These are phyloP conservation scores for Tardiomyces digboiensis DNA, from an alignment of 1,139 yeast genomes.

Conservation along the genomic window DNA sequence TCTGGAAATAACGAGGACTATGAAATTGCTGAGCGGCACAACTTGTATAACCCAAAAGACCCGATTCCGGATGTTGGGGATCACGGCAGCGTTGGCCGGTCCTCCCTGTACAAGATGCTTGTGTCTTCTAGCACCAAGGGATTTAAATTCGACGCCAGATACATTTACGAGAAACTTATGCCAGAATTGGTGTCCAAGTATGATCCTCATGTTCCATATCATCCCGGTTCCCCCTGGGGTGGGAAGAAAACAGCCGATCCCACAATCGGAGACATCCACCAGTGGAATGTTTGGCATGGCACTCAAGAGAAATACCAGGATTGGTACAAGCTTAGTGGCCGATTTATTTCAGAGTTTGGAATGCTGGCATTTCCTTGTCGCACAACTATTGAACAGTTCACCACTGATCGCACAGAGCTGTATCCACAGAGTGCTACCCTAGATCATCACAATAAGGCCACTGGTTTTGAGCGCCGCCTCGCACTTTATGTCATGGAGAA, in stretches of 20 bases:
- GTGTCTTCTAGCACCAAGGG: no score
- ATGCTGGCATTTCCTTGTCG: constrained; percentile 33
- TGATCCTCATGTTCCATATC: constrained; percentile 23
- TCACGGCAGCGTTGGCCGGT: no score
- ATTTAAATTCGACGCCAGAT: constrained; percentile 12
- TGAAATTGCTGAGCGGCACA: constrained; percentile 9
- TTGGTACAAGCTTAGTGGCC: constrained; percentile 33
- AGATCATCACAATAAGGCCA: constrained; percentile 35
- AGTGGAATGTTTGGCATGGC: constrained; percentile 45
- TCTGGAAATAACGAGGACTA: constrained; percentile 16
- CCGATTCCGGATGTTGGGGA: constrained; percentile 7
- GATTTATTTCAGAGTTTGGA: constrained; percentile 40
- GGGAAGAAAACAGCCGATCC: constrained; percentile 27
- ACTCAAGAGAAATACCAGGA: constrained; percentile 36
- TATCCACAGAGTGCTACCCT: constrained; percentile 33
- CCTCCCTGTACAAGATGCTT: no score
- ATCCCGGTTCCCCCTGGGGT: constrained; percentile 36
- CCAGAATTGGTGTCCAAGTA: constrained; percentile 19
- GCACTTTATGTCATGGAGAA: constrained; percentile 39
- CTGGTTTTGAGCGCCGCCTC: constrained; percentile 36
- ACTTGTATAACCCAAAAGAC: constrained; percentile 8
- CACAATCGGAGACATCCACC: constrained; percentile 37
- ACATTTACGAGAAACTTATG: constrained; percentile 29
- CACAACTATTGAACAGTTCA: constrained; percentile 25
- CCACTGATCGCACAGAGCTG: constrained; percentile 26